Conservation (phyloP, 306 rosid genomes). For the Corylus avellana region DNA sequence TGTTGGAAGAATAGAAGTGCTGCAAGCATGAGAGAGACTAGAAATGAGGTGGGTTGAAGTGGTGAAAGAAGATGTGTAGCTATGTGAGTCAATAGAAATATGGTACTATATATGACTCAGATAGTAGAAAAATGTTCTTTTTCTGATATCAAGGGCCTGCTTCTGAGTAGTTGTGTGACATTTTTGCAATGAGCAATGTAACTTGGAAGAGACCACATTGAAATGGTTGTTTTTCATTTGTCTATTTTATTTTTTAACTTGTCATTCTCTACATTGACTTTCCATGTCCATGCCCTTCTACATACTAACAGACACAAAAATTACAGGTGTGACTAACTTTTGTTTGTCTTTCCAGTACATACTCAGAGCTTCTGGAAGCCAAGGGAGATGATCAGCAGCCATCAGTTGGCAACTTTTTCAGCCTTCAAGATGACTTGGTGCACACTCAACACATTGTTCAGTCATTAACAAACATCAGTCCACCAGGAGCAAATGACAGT, state of each 20-base stretch:
- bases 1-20: too few relatives aligned
- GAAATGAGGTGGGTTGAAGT: neutral
- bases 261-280: neutral
- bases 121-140: neutral
- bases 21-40: neutral
- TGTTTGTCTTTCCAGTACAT: conserved; percentile 15
- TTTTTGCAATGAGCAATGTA: neutral
- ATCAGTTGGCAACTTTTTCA: conserved; percentile 25
- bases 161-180: neutral
- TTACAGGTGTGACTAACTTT: neutral
- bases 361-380: conserved; percentile 32
- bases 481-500: conserved; percentile 14
- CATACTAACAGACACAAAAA: neutral
- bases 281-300: neutral
- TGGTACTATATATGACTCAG: neutral
- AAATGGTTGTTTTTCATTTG: neutral
- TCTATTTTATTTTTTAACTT: neutral
- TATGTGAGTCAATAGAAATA: neutral
- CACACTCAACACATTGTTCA: conserved; percentile 17
- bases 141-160: neutral
- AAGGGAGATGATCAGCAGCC: conserved; percentile 28
- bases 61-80: neutral
- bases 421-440: conserved; percentile 29
- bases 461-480: conserved; percentile 18
- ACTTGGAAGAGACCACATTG: neutral